These are phyloP conservation scores for Solanum corneliomulleri DNA, from an alignment of 257 asterid genomes.

Conservation along the genomic window DNA sequence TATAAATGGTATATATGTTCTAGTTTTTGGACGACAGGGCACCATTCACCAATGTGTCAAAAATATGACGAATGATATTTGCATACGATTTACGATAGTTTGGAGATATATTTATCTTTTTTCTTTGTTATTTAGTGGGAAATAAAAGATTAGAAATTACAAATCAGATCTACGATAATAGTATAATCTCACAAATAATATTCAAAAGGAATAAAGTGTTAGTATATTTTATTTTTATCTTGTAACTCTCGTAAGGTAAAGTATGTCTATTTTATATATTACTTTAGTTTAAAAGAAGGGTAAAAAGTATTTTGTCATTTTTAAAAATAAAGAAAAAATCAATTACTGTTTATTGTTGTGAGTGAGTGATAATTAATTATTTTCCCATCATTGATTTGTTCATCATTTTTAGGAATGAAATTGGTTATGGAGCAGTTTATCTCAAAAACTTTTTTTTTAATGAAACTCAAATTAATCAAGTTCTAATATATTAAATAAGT, in stretches of 20 bases:
- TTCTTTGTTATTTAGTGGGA: not conserved
- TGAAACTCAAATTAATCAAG: not conserved
- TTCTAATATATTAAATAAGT: not conserved
- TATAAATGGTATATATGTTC: no score
- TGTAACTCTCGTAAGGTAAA: not conserved
- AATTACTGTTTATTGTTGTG: not conserved
- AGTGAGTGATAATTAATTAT: not conserved
- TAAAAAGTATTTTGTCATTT: not conserved
- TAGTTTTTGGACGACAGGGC: no score
- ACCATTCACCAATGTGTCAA: no score
- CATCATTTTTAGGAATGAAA: not conserved
- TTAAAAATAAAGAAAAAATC: not conserved
- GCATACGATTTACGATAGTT: no score
- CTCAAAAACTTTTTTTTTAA: not conserved
- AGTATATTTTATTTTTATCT: no score
- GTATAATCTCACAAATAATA: no score
- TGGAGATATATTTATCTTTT: no score
- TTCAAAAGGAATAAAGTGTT: no score
- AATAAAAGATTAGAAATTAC: no score
- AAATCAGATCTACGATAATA: not conserved
- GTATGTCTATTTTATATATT: no score
- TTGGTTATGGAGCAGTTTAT: rapidly evolving
- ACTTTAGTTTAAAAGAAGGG: not conserved
- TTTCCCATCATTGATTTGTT: not conserved
- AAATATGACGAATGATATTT: no score